phyloP scores from a whole-genome alignment of 106 monocot genomes.

The Hemerocallis citrina region DNA sequence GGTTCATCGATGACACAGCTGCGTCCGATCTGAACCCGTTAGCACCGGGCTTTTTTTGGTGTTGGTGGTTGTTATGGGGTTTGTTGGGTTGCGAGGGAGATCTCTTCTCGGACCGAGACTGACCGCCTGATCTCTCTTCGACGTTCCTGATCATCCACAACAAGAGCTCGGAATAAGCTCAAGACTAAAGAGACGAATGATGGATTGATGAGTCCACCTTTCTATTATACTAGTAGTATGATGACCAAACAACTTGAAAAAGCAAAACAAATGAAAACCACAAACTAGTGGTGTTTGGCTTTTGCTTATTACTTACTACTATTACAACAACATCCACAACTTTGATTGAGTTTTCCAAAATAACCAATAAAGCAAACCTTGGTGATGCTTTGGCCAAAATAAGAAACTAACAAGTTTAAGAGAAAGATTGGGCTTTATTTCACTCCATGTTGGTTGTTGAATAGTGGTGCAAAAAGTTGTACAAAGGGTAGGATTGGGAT shows the following conservation, averaged over 20 bases:
- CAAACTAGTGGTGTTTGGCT: not conserved
- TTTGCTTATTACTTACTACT: not conserved
- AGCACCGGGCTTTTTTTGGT: not conserved
- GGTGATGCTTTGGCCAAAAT: too few species aligned
- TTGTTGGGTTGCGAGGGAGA: conserved; percentile 17
- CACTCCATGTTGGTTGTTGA: too few species aligned
- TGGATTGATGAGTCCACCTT: not conserved
- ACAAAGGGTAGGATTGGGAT: too few species aligned
- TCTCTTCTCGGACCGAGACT: conserved; percentile 19
- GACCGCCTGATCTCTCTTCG: conserved; percentile 25
- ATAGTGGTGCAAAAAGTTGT: too few species aligned
- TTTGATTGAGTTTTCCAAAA: too few species aligned
- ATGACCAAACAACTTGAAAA: not conserved
- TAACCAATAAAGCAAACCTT: too few species aligned
- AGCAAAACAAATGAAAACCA: not conserved
- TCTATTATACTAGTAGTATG: not conserved
- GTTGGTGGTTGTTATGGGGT: not conserved
- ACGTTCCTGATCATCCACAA: conserved; percentile 40
- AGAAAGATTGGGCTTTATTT: too few species aligned
- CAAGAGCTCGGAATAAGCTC: too few species aligned
- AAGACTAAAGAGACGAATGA: not conserved
- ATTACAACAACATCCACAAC: not conserved
- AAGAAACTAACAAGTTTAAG: too few species aligned
- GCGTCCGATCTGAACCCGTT: not conserved
- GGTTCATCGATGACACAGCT: conserved; percentile 6